A percentile compares a stretch with the other conserved stretches of the same genome.
These are phyloP conservation scores for Fragaria ananassa DNA, from an alignment of 306 rosid genomes.

Conservation along the genomic window DNA sequence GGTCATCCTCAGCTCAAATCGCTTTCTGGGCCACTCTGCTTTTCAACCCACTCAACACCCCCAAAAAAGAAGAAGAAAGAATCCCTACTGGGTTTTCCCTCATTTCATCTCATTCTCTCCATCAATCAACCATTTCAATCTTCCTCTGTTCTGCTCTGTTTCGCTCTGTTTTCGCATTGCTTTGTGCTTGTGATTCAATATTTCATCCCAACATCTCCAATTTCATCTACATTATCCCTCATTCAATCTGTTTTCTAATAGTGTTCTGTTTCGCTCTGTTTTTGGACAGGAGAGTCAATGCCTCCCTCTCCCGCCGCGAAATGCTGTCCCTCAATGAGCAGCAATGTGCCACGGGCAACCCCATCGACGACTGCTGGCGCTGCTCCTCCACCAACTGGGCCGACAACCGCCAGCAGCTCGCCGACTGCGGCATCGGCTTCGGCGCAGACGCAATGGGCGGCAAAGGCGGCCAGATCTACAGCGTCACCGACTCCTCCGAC, in stretches of 20 bases:
- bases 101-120: neutral
- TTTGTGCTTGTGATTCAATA: no score
- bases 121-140: neutral
- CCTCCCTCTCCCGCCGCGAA: constrained; percentile 50
- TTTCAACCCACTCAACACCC: neutral
- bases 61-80: no score
- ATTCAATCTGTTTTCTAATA: constrained; percentile 8
- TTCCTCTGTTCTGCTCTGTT: neutral
- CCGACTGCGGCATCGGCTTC: constrained; percentile 90
- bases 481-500: constrained; percentile 89
- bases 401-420: constrained; percentile 63
- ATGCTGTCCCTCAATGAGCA: constrained; percentile 41
- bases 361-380: constrained; percentile 94
- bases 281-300: constrained; percentile 60
- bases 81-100: neutral
- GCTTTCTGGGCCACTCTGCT: constrained; percentile 5
- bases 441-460: constrained; percentile 82
- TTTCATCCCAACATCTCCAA: neutral
- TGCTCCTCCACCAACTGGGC: constrained; percentile 61
- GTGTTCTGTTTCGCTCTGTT: neutral
- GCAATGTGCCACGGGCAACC: constrained; percentile 70
- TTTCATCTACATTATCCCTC: neutral
- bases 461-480: constrained; percentile 86
- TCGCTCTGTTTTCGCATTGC: no score
- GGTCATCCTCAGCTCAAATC: neutral